A percentile compares a stretch with the other conserved stretches of the same genome.
Conservation (phyloP, 2,329 filamentous ascomycete genomes). For the Rutstroemia sydowiana region DNA sequence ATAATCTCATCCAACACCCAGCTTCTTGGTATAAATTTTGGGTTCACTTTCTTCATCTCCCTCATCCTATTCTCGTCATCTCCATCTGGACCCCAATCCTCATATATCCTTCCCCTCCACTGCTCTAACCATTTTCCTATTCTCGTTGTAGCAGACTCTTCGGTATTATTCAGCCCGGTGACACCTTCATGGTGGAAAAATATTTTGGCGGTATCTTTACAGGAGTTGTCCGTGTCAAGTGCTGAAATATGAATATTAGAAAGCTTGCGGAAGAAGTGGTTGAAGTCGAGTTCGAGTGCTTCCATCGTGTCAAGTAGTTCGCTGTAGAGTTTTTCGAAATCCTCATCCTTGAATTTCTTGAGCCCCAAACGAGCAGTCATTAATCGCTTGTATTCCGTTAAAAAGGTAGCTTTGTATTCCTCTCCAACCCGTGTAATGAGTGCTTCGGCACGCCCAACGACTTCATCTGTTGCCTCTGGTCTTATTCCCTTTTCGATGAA, state of each 20-base stretch:
- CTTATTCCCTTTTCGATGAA: constrained; percentile 68
- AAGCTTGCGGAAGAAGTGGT: constrained; percentile 83
- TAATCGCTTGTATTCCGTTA: constrained; percentile 79
- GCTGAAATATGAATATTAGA: constrained; percentile 55
- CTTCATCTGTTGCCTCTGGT: constrained; percentile 58
- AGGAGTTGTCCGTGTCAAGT: constrained; percentile 55
- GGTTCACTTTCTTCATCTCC: constrained; percentile 82
- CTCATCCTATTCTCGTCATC: constrained; percentile 48
- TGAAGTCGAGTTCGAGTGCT: constrained; percentile 79
- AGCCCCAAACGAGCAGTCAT: constrained; percentile 79
- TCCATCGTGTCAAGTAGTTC: constrained; percentile 76
- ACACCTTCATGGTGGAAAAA: constrained; percentile 79
- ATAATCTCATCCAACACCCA: constrained; percentile 96
- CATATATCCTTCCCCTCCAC: constrained; percentile 64
- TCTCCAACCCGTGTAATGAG: constrained; percentile 75
- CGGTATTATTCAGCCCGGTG: constrained; percentile 46
- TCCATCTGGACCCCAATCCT: constrained; percentile 63
- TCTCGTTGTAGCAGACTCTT: constrained; percentile 56
- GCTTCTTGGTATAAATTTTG: constrained; percentile 82
- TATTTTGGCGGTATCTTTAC: constrained; percentile 55
- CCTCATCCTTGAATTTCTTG: constrained; percentile 56
- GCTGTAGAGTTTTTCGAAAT: constrained; percentile 79
- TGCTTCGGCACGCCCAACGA: constrained; percentile 73
- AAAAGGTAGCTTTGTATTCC: constrained; percentile 82
- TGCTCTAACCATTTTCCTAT: constrained; percentile 74